Base-by-base conservation (phyloP, 140 eudicot species). In the Cichorium intybus region DNA sequence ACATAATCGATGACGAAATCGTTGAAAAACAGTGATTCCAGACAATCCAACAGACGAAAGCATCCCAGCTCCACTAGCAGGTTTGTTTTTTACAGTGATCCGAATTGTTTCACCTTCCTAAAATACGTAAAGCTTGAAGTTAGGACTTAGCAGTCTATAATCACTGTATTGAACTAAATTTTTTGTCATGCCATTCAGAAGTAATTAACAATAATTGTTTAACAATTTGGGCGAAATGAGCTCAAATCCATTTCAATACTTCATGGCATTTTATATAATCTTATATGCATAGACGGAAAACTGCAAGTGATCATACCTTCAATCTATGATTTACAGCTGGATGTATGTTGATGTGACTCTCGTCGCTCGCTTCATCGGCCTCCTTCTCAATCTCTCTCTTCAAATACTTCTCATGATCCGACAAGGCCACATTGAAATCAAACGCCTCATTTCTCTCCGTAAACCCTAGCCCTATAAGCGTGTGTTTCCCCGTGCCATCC, bases 101-200 rank as follows among this genome's bases (percentile, higher is more conserved):
- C 99, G 64, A 63, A 92, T 92, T 21, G 99, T 92, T 78, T 92
- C 99, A 60, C 99, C 99, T 84, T 88, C 99, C 99, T 92, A 75
- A 11, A 59, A 34, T 55, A 14, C 10, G 41, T 51, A 53, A 56
- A 8, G 28, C 8, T 24, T 37, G 0, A 59, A 69, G n/a, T 75
- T 35, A n/a, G n/a, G n/a, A n/a, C n/a, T n/a, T n/a, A n/a, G n/a
- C n/a, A 56, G 51, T 41, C 20, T 14, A 58, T 21, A 34, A 46
- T 57, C 31, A 20, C 28, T 21, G n/a, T 47, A 55, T 24, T 18
- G 16, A 37, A 37, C 21, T 20, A 33, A 5, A 66, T n/a, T n/a
- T 1, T 4, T 10, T 11, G 24, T 37, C 27, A 37, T 24, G 43
- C 31, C 22, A n/a, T 37, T 67, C 18, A 22, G 24, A 41, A 21